These are phyloP conservation scores for Gossypium stocksii DNA, from an alignment of 345 rosid genomes.

Conservation along the genomic window DNA sequence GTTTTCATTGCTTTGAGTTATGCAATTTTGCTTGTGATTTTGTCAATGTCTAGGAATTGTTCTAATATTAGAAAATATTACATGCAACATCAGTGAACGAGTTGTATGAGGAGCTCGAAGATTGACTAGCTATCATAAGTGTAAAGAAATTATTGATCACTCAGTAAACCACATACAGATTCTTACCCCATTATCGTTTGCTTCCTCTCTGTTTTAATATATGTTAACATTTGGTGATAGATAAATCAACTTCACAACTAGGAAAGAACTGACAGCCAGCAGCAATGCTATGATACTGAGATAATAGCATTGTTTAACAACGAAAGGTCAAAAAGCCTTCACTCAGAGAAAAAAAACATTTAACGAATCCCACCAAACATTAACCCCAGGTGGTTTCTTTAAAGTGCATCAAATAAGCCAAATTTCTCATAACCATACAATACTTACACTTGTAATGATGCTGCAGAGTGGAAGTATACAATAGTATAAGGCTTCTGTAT, in stretches of 20 bases:
- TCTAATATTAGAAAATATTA: not conserved
- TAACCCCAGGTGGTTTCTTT: not conserved
- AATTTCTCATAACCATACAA: conserved; percentile 13
- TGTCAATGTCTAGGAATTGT: not conserved
- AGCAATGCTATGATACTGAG: not conserved
- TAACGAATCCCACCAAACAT: not conserved
- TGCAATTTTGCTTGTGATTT: not conserved
- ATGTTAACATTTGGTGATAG: not conserved
- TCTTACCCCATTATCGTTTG: not conserved
- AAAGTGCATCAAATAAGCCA: not conserved
- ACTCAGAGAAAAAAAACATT: not conserved
- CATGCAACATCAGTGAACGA: not conserved
- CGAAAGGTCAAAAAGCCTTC: not conserved
- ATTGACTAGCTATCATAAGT: not conserved
- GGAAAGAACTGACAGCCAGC: not conserved
- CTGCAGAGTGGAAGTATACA: conserved; percentile 91
- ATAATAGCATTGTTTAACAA: not conserved
- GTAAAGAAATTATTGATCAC: not conserved
- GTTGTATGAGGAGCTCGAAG: not conserved
- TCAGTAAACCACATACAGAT: not conserved
- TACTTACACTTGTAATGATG: conserved; percentile 91
- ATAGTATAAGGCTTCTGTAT: conserved; percentile 92
- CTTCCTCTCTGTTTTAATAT: not conserved
- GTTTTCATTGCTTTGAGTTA: not conserved
- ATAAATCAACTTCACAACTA: not conserved